These are phyloP conservation scores for Scleromitrula shiraiana DNA, from an alignment of 2,329 filamentous ascomycete genomes.

Conservation along the genomic window DNA sequence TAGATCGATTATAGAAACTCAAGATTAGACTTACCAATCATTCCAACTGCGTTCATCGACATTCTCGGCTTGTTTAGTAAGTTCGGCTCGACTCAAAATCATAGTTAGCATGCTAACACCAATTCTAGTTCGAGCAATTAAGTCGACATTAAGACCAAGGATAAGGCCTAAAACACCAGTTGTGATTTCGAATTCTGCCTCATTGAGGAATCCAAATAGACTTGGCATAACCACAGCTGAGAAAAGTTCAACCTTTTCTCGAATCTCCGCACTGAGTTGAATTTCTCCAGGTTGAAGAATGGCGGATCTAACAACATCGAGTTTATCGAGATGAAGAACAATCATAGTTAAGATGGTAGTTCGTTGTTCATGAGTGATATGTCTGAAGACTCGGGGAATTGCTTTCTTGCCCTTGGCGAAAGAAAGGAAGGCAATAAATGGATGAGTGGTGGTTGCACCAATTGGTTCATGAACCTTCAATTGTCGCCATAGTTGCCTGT, in stretches of 20 bases:
- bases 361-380: conserved; percentile 85
- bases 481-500: conserved; percentile 72
- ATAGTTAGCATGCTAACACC: conserved; percentile 88
- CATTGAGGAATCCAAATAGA: conserved; percentile 81
- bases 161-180: conserved; percentile 83
- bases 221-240: conserved; percentile 81
- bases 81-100: conserved; percentile 86
- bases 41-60: conserved; percentile 67
- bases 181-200: conserved; percentile 84
- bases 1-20: neutral
- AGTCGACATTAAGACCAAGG: conserved; percentile 70
- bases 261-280: conserved; percentile 65
- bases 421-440: conserved; percentile 92
- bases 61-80: conserved; percentile 74
- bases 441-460: conserved; percentile 67
- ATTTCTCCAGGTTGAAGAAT: conserved; percentile 66
- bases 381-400: conserved; percentile 88
- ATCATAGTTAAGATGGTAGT: conserved; percentile 96
- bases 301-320: conserved; percentile 81
- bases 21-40: conserved; percentile 54
- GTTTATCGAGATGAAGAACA: conserved; percentile 80
- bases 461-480: conserved; percentile 93
- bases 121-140: conserved; percentile 79
- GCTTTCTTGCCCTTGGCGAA: conserved; percentile 95
- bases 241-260: conserved; percentile 91